phyloP scores from a whole-genome alignment of 78 protist genomes.

The Protostelium mycophagum region DNA sequence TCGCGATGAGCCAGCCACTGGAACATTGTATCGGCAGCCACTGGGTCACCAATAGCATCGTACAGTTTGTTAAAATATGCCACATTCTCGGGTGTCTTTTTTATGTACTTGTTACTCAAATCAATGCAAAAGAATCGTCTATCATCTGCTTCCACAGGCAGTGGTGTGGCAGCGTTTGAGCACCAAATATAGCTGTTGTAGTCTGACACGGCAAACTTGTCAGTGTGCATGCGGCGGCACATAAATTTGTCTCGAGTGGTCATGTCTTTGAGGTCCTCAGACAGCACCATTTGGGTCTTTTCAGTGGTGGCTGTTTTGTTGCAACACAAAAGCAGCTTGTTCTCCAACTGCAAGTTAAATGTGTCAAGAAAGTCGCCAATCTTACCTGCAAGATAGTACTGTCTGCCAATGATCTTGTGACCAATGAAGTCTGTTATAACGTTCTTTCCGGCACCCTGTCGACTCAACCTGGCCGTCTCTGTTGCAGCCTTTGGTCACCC shows the following conservation, averaged over 20 bases:
- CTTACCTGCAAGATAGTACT: background rate
- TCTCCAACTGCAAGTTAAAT: background rate
- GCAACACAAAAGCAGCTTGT: background rate
- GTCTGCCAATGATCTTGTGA: background rate
- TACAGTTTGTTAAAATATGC: no score
- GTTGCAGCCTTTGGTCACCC: no score
- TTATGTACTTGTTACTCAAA: no score
- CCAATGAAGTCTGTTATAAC: background rate
- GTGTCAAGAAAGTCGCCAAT: background rate
- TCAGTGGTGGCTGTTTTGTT: no score
- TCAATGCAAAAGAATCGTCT: no score
- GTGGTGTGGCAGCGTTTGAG: background rate
- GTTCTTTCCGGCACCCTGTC: background rate
- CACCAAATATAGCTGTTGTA: background rate
- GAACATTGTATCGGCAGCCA: no score
- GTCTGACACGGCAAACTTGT: no score
- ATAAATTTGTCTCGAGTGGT: background rate
- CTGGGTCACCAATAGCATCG: no score
- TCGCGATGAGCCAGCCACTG: no score
- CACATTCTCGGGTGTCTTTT: no score
- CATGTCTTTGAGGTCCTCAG: background rate
- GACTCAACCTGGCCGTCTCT: no score
- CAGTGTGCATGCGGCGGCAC: background rate
- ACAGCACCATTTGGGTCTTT: background rate
- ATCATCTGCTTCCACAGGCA: background rate